These are phyloP conservation scores for Alternaria brassicae DNA, from an alignment of 2,329 filamentous ascomycete genomes.

Conservation along the genomic window DNA sequence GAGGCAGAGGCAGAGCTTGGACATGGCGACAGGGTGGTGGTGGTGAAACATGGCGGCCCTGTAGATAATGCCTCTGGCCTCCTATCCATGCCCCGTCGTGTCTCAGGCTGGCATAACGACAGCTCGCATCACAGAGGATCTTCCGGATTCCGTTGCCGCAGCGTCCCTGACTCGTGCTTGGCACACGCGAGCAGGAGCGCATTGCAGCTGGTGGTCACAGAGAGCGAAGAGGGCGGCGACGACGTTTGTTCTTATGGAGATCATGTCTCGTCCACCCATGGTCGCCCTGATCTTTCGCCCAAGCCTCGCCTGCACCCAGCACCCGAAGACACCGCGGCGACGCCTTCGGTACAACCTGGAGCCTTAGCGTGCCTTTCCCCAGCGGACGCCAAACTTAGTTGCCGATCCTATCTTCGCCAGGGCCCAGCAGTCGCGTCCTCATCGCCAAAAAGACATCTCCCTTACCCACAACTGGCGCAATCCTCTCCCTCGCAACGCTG, in stretches of 20 bases:
- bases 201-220: slow-evolving; percentile 12
- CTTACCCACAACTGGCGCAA: slow-evolving; percentile 12
- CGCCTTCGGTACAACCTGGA: slow-evolving; percentile 9
- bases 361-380: slow-evolving; percentile 24
- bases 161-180: slow-evolving; percentile 32
- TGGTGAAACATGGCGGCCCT: slow-evolving; percentile 41
- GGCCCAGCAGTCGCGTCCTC: slow-evolving; percentile 18
- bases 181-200: slow-evolving; percentile 28
- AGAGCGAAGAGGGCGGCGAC: not conserved
- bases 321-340: slow-evolving; percentile 10
- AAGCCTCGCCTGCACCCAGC: slow-evolving; percentile 8
- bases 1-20: slow-evolving; percentile 13
- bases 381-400: slow-evolving; percentile 28
- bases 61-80: slow-evolving; percentile 35
- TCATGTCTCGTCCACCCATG: not conserved
- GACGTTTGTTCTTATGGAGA: slow-evolving; percentile 8
- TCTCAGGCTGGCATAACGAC: slow-evolving; percentile 26
- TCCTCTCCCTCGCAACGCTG: slow-evolving; percentile 3
- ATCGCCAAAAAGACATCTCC: slow-evolving; percentile 20
- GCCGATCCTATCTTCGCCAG: slow-evolving; percentile 28
- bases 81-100: slow-evolving; percentile 41
- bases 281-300: not conserved
- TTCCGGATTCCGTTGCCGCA: slow-evolving; percentile 24
- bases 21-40: slow-evolving; percentile 25
- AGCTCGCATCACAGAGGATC: slow-evolving; percentile 26